phyloP scores from a whole-genome alignment of 495 filamentous ascomycete species.

The Chaetomium fimeti region DNA sequence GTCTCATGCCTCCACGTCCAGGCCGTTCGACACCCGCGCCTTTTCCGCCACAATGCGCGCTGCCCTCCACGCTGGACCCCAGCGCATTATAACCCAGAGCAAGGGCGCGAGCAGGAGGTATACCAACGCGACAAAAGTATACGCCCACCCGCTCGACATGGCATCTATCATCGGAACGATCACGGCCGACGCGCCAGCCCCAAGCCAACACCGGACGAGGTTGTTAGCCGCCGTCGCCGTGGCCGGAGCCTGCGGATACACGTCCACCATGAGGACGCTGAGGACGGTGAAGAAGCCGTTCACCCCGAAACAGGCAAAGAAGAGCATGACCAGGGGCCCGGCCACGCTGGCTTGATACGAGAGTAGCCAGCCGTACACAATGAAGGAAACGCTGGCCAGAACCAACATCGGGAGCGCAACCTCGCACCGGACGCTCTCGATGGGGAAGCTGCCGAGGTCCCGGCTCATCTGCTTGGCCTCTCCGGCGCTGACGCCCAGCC shows the following conservation, averaged over 20 bases:
- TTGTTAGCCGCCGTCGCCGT: slow-evolving; percentile 71
- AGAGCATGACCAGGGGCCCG: slow-evolving; percentile 50
- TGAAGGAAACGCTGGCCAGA: slow-evolving; percentile 38
- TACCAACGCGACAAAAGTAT: slow-evolving; percentile 60
- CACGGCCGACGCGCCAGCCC: slow-evolving; percentile 63
- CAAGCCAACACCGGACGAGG: slow-evolving; percentile 62
- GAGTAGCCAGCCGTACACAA: slow-evolving; percentile 59
- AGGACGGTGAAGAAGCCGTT: slow-evolving; percentile 49
- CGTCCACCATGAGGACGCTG: slow-evolving; percentile 61
- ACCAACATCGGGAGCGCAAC: slow-evolving; percentile 50
- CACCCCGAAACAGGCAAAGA: slow-evolving; percentile 50
- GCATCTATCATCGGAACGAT: slow-evolving; percentile 62
- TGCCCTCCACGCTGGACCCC: slow-evolving; percentile 41
- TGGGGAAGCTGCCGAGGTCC: slow-evolving; percentile 57
- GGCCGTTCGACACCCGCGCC: neutral
- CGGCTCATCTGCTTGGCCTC: slow-evolving; percentile 44
- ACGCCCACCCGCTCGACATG: slow-evolving; percentile 68
- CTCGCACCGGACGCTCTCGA: slow-evolving; percentile 61
- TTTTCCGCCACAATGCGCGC: slow-evolving; percentile 16
- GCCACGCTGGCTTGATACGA: slow-evolving; percentile 35
- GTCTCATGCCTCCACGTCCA: neutral
- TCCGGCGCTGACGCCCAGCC: slow-evolving; percentile 45
- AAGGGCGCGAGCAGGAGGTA: slow-evolving; percentile 54
- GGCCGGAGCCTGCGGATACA: slow-evolving; percentile 58
- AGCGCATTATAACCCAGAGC: slow-evolving; percentile 44